Evolutionary conservation across 441 rosid genomes (phyloP), one percentile per base, ranked within the genome.

Genomic region (Arabidopsis hybrid): DNA sequence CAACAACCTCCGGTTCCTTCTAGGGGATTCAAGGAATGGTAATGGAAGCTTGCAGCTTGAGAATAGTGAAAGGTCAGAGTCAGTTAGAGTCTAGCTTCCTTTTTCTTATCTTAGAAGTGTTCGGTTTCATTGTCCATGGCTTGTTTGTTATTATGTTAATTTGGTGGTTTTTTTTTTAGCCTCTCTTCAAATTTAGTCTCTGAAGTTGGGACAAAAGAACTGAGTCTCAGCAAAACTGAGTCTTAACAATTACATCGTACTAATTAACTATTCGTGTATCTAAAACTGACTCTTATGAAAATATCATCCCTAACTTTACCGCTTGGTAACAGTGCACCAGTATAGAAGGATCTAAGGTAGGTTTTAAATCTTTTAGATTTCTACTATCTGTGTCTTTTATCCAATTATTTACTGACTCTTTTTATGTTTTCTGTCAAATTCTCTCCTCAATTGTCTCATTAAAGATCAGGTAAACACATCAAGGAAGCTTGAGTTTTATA

Each of bases 281-380:
- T 26, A 26, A 26, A 26, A 26, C 29, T 26, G 29, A 2, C 29
- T 26, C 4, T 26, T 26, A 26, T 26, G 29, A 26, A 26, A 26
- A 26, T 26, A 26, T 26, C 29, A 26, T 26, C 29, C 29, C 29
- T 26, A 26, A 26, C 21, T 18, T 18, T n/a, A 85, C 85, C 29
- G 82, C 85, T 78, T 94, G 97, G 97, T 78, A 94, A 10, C 97
- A 89, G 21, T 90, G 97, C 67, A 66, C 76, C 78, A 86, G 85
- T 36, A 90, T 51, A 82, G 89, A 73, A 90, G 92, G 83, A 94
- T 94, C 82, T 81, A 90, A 72, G 98, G 96, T 90, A 58, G 58
- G 78, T 73, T 64, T 47, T 64, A n/a, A 52, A 39, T 6, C 55
- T 70, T 66, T 47, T 51, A 53, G 14, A 49, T 74, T 73, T 60